Evolutionary conservation across 441 rosid genomes (phyloP), one percentile per base, ranked within the genome.

Genomic region (Aleurites moluccanus): DNA sequence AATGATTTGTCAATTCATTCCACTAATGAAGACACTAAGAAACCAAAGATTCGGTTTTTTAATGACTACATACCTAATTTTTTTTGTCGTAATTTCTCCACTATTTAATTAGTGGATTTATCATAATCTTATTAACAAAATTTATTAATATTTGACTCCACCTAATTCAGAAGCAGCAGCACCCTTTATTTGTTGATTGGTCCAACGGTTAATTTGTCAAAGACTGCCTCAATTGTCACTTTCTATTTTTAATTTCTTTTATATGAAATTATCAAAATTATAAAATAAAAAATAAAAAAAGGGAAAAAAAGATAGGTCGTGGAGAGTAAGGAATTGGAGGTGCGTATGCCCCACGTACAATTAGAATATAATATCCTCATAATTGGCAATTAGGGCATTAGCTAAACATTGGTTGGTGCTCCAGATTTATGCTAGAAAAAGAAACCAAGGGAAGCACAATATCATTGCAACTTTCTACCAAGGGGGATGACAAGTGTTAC

Each of bases 1-100:
- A 21, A 61, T 44, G 66, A 67, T 63, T 53, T 21, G 70, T 56
- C 69, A 61, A 64, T 52, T 47, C 61, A 28, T 52, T 15, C 66
- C 79, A 76, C 79, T 76, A 83, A 76, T 71, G 73, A 69, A 78
- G 76, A 18, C 67, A 40, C 25, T 21, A 59, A 79, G 83, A 79
- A 62, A 59, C 44, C 55, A 67, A 42, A 42, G 47, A 61, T 50
- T 80, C 64, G 30, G 49, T 53, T 38, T 42, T 65, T 44, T 49
- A 49, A 64, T 55, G 42, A 70, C 33, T 25, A 25, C 6, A 56
- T 70, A 77, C 86, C 80, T 78, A 69, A 57, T 82, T 56, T 49
- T 49, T 64, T 30, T 85, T 78, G 88, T 81, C 84, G 64, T 42
- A 67, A 47, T 77, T 68, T 75, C 40, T 38, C 55, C 68, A 66